Evolutionary conservation across 768 basidiomycete genomes (phyloP), one percentile per base, ranked within the genome.

Genomic region (Polyporus arcularius): DNA sequence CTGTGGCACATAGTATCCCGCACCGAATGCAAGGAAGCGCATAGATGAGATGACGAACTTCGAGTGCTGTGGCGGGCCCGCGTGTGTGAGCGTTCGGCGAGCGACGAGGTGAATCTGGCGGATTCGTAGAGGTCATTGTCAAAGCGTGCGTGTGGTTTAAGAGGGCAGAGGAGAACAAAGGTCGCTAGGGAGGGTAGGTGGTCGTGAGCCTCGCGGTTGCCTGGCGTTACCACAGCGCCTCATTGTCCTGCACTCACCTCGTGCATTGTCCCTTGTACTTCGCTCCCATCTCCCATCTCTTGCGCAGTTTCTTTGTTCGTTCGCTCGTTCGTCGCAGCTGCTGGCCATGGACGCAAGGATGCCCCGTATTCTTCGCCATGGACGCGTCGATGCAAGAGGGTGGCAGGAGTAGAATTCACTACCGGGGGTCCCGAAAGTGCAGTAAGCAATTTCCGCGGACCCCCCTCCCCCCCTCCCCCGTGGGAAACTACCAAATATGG

Each of bases 11-110:
- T 54, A 46, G 8, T 52, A 53, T 35, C 38, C 50, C 32, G 32
- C 49, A 46, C 45, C 15, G 55, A 62, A 62, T 62, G 51, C 56
- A 57, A 62, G 61, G 35, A 53, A 48, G 61, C 61, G 55, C 55
- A 57, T 62, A 62, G 61, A 62, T 62, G 61, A 61, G 49, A 61
- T 52, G 30, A 16, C 16, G 21, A n/a, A 51, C 47, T 30, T 48
- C 46, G 10, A 39, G 18, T 32, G 28, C 1, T 21, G 14, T 43
- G 4, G 21, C 31, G 26, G 38, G 46, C 16, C 8, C 11, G 40
- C 49, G 30, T 31, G 49, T 50, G 28, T 26, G 21, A 26, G 30
- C 49, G 4, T 50, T 15, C 28, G 32, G 49, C 49, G 32, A 9
- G 8, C 7, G 9, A 7, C 28, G 11, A 32, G 28, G 49, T 26